Evolutionary conservation across 768 basidiomycete genomes (phyloP), one percentile per base, ranked within the genome.

Genomic region (Trametes cingulata): DNA sequence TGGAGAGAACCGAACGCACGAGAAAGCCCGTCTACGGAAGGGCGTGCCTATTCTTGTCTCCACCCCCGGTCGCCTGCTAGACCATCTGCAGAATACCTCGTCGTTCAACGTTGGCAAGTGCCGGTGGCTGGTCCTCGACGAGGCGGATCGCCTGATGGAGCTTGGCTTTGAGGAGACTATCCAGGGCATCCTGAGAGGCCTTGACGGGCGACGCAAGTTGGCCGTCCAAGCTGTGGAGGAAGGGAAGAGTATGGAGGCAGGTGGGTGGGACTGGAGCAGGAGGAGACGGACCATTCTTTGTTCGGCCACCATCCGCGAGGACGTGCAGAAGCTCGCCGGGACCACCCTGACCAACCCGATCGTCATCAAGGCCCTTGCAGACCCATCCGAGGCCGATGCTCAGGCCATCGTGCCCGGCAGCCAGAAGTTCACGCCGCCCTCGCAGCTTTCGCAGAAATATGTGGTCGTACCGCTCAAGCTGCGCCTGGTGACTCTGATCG

Each of bases 121-220:
- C 71, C 85, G 92, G 47, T 99, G 96, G 94, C 80, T 99, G 29
- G 87, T 99, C 9, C 84, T 98, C 24, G 97, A 99, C 70, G 97
- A 99, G 77, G 95, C 96, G 6, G 97, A 99, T 74, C 82, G 95
- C 41, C 77, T 99, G 51, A 98, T 98, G 95, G 95, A 98, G 64
- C 85, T 98, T 42, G 97, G 97, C 0, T 99, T 99, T 63, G 95
- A 97, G 72, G 95, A 98, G 69, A 93, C 94, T 0, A 90, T 99
- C 67, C 85, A 83, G 56, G 94, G 93, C 1, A 97, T 98, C 63
- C 76, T 98, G 36, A 84, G 88, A 68, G 88, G 90, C 10, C 73
- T 99, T 20, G 94, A 98, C 59, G 94, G 93, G 0, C 82, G 93
- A 52, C 75, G 84, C 51, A 87, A 85, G 63, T 78, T 95, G 7